Evolutionary conservation across 2,329 filamentous ascomycete genomes (phyloP), one percentile per base, ranked within the genome.

Genomic region (Aspergillus pseudoglaucus): DNA sequence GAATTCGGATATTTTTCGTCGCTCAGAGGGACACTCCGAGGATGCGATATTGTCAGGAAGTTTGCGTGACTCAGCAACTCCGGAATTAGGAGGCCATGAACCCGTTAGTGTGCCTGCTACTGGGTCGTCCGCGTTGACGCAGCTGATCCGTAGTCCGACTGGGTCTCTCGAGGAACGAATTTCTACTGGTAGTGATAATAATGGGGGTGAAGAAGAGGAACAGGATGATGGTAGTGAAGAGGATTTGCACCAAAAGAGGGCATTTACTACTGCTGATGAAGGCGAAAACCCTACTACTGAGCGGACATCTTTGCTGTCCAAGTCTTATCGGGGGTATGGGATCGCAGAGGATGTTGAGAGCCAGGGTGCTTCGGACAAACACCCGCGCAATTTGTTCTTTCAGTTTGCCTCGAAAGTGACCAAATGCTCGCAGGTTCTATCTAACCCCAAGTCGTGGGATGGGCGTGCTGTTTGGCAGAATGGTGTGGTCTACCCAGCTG

Each of bases 361-460:
- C 46, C 57, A 69, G 45, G 52, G 47, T 3, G 37, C 37, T 4
- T 17, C 49, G 8, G 22, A 48, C 12, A 50, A 47, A 15, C 52
- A 50, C 23, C 43, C 53, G 32, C 33, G 47, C 12, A 53, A 47
- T 30, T 25, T 48, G 15, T 41, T 62, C 25, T 44, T 48, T 9
- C 49, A 53, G 2, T 53, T 57, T 6, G 40, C 58, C 20, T 56
- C 58, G 3, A 55, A 47, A 6, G 43, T 59, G 9, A 52, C 55
- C 6, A 54, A 53, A 35, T 59, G 50, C 44, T 52, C 60, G 25
- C 63, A 65, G 58, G 58, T 63, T 14, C 50, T 79, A 5, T 63
- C 75, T 3, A 81, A 83, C 57, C 85, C 87, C 0, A 86, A 85
- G 55, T 75, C 75, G 18, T 96, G 90, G 87, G 76, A 91, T 63